Evolutionary conservation across 192 early-diverging fungal species (phyloP), one percentile per base, ranked within the genome.

Genomic region (Coemansia sp.): DNA sequence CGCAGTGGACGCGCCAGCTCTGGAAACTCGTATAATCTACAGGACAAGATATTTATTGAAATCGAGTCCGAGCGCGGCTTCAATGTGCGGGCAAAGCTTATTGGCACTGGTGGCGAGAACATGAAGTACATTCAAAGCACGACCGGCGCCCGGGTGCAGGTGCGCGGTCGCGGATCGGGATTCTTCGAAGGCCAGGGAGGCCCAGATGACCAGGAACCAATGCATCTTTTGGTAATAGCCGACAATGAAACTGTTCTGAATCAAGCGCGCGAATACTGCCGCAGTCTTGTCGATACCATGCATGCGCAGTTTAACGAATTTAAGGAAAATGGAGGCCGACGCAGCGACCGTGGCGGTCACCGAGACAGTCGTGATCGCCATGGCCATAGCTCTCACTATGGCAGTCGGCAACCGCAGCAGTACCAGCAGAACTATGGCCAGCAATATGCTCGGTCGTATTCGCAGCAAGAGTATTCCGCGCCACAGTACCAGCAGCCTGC

Each of bases 41-140:
- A 87, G 49, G 85, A 84, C 7, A 92, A 90, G 69, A 81, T 95
- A 1, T 84, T 74, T 50, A 82, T 96, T 20, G 90, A 86, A 5
- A 87, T 94, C 24, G 89, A 90, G 46, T 84, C 86, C 2, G 85
- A 85, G 28, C 84, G 85, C n/a, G 78, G 81, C 2, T 95, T 92
- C 73, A 92, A 94, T 69, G 79, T 92, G 21, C 85, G 92, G 11
- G 90, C 90, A 25, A 95, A 95, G 70, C 84, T 96, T 26, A 88
- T 95, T 48, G 94, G 94, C 10, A 92, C 92, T 18, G 82, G 77
- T 0, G 81, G 86, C 17, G 73, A 73, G 21, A 93, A 91, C 74
- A 90, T 96, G 53, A 92, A 94, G 69, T 91, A 93, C 70, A 93
- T 96, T 51, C 89, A 94, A 66, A 82, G 82, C 47, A 88, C 88